These are phyloP conservation scores for Sinapis alba DNA, from an alignment of 441 rosid species.

Conservation along the genomic window DNA sequence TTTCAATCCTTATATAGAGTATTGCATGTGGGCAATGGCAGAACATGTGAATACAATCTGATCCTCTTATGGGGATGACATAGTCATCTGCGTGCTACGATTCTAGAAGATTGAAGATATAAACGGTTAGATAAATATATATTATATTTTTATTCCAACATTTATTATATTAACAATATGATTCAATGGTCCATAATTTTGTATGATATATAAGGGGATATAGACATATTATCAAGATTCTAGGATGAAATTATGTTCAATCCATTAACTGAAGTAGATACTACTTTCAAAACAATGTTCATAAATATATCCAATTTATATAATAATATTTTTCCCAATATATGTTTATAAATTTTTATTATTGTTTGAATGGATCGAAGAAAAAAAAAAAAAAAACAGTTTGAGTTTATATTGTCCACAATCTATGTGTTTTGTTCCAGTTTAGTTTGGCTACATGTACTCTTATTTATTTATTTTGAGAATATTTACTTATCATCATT, in stretches of 20 bases:
- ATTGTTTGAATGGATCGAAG: background rate
- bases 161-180: no score
- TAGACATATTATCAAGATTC: background rate
- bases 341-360: no score
- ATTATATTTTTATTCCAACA: background rate
- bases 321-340: background rate
- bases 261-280: background rate
- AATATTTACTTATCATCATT: background rate
- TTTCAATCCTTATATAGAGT: no score
- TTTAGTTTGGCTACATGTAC: background rate
- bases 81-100: background rate
- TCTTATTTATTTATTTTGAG: no score
- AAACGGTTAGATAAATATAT: background rate
- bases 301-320: background rate
- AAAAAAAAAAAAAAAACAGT: background rate
- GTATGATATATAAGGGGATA: background rate
- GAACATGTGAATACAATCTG: background rate
- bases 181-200: no score
- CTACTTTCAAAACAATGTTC: background rate
- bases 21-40: background rate
- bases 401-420: background rate
- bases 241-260: background rate
- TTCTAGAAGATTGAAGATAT: background rate
- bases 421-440: background rate
- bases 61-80: background rate